Evolutionary conservation across 2,329 filamentous ascomycete genomes (phyloP), one percentile per base, ranked within the genome.

Genomic region (Trichoderma sp.): DNA sequence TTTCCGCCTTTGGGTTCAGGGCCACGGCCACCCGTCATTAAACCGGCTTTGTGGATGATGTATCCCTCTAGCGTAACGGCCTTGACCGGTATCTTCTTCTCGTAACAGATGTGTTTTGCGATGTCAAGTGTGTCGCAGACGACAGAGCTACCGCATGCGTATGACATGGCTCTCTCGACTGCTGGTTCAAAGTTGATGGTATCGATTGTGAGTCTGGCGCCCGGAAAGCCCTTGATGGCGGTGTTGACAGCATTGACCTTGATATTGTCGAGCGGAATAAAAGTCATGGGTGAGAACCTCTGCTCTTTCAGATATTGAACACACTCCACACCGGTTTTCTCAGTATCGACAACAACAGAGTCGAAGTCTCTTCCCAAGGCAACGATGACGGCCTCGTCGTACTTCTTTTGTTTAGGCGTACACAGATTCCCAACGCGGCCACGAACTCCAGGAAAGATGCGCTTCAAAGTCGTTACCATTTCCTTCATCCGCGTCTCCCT

Each of bases 401-500:
- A 99, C 79, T 97, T 98, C 81, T 97, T 97, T 82, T 97, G 93
- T 80, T 97, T 98, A 1, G 96, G 95, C 73, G 93, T 94, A 82
- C 96, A 97, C 53, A 99, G 87, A 73, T 97, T 93, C 72, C 93
- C 93, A 57, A 98, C 88, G 57, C 95, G 90, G 24, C 96, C 96
- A 73, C 92, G 92, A 56, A 99, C 95, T 58, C 95, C 95, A 1
- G 94, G 93, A 75, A 94, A 97, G 72, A 97, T 92, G 64, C 94
- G 91, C 79, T 97, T 97, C 75, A 99, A 85, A 37, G 92, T 90
- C 13, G 90, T 89, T 40, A 98, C 90, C 76, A 93, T 92, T 77
- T 97, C 94, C 75, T 93, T 93, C 76, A 91, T 89, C 70, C 89
- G 86, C 31, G 87, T 82, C 76, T 98, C 95, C 76, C 89, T 92